phyloP scores from a whole-genome alignment of 2,329 filamentous ascomycete genomes.

The Cyclaneusma minus region DNA sequence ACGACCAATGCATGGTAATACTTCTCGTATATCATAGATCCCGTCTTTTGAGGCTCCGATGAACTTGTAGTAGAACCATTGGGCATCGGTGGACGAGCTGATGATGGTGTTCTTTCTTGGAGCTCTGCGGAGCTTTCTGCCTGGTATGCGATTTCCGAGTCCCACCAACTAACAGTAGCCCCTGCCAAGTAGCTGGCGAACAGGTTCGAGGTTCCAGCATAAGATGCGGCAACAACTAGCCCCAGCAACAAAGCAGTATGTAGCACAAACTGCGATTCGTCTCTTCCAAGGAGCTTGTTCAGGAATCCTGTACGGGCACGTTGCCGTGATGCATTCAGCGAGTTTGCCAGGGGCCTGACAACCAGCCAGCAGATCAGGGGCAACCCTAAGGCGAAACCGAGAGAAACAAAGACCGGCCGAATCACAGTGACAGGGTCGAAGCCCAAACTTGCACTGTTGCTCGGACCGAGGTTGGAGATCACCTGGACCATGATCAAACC shows the following conservation, averaged over 20 bases:
- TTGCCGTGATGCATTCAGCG: conserved; percentile 19
- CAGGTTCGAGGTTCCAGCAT: conserved; percentile 45
- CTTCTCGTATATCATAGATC: conserved; percentile 18
- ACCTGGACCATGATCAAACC: conserved; percentile 66
- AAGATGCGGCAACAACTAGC: conserved; percentile 33
- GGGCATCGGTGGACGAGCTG: background rate
- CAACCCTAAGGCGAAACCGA: conserved; percentile 32
- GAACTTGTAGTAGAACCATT: background rate
- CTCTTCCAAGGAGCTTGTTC: conserved; percentile 12
- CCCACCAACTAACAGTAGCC: conserved; percentile 43
- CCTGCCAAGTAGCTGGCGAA: conserved; percentile 50
- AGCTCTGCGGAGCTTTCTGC: background rate
- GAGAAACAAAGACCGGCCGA: conserved; percentile 28
- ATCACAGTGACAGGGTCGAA: conserved; percentile 23
- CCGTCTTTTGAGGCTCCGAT: too few relatives aligned
- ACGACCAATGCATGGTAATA: conserved; percentile 26
- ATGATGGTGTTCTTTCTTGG: background rate
- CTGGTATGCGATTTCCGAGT: conserved; percentile 12
- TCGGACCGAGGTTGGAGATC: conserved; percentile 53
- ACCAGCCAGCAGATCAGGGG: conserved; percentile 31
- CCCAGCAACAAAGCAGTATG: conserved; percentile 34
- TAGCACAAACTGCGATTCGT: conserved; percentile 24
- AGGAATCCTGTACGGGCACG: conserved; percentile 10
- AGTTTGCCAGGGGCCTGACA: conserved; percentile 24
- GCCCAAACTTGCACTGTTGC: conserved; percentile 5